Evolutionary conservation across 2,329 filamentous ascomycete genomes (phyloP), one percentile per base, ranked within the genome.

Genomic region (Fusarium begoniae): DNA sequence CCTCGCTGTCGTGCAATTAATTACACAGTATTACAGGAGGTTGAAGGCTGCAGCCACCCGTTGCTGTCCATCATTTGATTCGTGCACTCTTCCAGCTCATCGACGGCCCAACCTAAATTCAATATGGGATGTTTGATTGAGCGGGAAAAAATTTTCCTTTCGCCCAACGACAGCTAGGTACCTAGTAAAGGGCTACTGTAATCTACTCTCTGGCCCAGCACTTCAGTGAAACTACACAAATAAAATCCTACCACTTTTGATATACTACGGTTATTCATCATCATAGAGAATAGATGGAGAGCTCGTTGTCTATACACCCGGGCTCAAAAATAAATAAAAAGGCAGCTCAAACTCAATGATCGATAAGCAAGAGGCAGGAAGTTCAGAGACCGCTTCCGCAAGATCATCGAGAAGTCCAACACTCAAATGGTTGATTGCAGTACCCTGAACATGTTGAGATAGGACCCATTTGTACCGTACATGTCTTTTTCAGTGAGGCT

Each of bases 121-220:
- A 32, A 32, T 30, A 26, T 51, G 30, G 48, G 30, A 17, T 44
- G 41, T 47, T 48, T 50, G 51, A 55, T 61, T 20, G 11, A 40
- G 18, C 55, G 50, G 59, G 68, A 74, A 78, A 78, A 68, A 8
- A 62, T 76, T 77, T 66, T 38, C 73, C 58, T 61, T 60, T 65
- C 56, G 41, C 68, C 72, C 68, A 59, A 66, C 48, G 10, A 59
- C 26, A 55, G 11, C 18, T 63, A 30, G 20, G 47, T 43, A 59
- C 11, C 15, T 35, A 30, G n/a, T 35, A 17, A 37, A 35, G 10
- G 30, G 48, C 56, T 54, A 35, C 15, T 8, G 32, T 35, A 72
- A 45, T 50, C 70, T 71, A 76, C 73, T 69, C 35, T 77, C 69
- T 70, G 68, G 69, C 66, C 63, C 47, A 69, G 57, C 51, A 63